Evolutionary conservation across 2,329 filamentous ascomycete species (phyloP), one percentile per base, ranked within the genome.

Genomic region (Podosphaera aphanis): DNA sequence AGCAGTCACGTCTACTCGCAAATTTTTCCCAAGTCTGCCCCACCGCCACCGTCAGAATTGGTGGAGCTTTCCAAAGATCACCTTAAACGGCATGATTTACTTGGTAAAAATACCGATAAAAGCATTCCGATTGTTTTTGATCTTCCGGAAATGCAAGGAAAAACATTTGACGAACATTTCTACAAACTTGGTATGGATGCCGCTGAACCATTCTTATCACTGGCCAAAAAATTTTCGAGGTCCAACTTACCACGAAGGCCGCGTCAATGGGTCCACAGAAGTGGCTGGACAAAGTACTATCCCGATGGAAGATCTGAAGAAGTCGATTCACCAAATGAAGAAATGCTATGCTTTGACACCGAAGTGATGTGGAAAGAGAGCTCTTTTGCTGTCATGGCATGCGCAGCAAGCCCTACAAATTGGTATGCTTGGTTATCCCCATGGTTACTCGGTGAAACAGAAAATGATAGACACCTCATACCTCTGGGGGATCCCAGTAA

Each of bases 371-470:
- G 79, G 73, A 93, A 92, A 59, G 76, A 90, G 58, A 88, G 79
- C 52, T 78, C 81, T 0, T 98, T 84, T 61, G 85, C 92, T 0
- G 84, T 93, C 47, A 95, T 98, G 84, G 90, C 92, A 19, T 95
- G 88, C 59, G 90, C 92, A 13, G 82, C 78, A 16, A 85, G 85
- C 53, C 78, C 83, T 0, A 86, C 77, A 2, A 78, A 85, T 25
- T 98, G 92, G 92, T 98, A 98, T 64, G 83, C 79, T 0, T 98
- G 90, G 90, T 62, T 98, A 45, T 98, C 90, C 11, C 90, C 90
- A 0, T 98, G 88, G 88, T 65, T 98, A 31, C 63, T 98, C 16
- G 82, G 77, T 25, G 83, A 95, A 64, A 79, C 83, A 1, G 66
- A 80, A 31, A 75, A 75, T 27, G 71, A 83, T 56, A 72, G 74